phyloP scores from a whole-genome alignment of 78 protist species.

The Pelomyxa schiedti region DNA sequence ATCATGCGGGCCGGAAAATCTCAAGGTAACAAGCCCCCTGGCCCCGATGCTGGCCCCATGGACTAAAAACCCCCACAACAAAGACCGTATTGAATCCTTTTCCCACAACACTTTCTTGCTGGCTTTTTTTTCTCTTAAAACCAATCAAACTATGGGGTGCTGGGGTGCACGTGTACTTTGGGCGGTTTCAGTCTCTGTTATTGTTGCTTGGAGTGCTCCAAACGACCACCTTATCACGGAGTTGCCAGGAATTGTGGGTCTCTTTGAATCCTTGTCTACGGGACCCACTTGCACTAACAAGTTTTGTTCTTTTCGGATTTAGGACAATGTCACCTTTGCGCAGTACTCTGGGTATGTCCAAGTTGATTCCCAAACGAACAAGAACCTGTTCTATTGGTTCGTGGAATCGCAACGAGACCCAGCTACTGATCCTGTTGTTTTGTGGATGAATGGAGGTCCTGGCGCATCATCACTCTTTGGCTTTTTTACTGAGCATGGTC shows the following conservation, averaged over 20 bases:
- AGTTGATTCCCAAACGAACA: background rate
- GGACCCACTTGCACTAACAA: too few species aligned
- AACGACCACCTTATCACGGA: too few species aligned
- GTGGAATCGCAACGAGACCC: slow-evolving; percentile 43
- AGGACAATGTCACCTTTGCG: background rate
- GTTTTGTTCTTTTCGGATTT: too few species aligned
- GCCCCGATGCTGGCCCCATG: slow-evolving; percentile 26
- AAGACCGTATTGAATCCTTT: too few species aligned
- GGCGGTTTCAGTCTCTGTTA: too few species aligned
- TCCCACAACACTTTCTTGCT: too few species aligned
- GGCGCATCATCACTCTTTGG: background rate
- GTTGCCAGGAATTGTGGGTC: too few species aligned
- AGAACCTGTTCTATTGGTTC: slow-evolving; percentile 40
- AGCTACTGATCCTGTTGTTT: slow-evolving; percentile 44
- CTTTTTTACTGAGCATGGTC: background rate
- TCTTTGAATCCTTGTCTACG: too few species aligned
- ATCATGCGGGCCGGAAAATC: slow-evolving; percentile 93
- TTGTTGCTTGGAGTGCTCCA: too few species aligned
- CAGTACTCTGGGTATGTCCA: background rate
- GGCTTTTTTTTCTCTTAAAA: too few species aligned
- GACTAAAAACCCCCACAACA: background rate
- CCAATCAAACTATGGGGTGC: too few species aligned
- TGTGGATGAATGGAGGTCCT: slow-evolving; percentile 70
- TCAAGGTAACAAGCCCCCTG: slow-evolving; percentile 11
- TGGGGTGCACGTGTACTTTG: too few species aligned